Evolutionary conservation across 495 filamentous ascomycete species (phyloP).

Genomic region (Halenospora varia): DNA sequence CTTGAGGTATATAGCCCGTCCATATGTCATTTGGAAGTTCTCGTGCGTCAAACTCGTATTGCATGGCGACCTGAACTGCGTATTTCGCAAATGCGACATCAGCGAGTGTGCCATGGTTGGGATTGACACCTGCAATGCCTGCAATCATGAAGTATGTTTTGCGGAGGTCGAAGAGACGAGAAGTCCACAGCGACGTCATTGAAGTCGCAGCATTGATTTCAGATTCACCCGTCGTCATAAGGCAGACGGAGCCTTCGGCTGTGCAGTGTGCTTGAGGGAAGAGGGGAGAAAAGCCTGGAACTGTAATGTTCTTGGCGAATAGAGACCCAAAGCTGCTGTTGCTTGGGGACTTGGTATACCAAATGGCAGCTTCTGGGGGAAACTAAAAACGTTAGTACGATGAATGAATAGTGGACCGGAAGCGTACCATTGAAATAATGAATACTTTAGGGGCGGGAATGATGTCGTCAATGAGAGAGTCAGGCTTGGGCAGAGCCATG

Average conservation of each 20-base stretch:
- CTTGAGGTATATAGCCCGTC: conserved; percentile 62
- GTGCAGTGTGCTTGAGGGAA: conserved; percentile 64
- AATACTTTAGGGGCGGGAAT: too few species aligned
- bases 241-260: conserved; percentile 34
- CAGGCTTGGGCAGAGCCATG: too few species aligned
- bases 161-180: conserved; percentile 59
- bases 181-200: conserved; percentile 51
- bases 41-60: conserved; percentile 68
- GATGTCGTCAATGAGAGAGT: too few species aligned
- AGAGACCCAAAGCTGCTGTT: conserved; percentile 38
- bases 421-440: too few species aligned
- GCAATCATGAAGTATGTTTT: conserved; percentile 65
- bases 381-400: too few species aligned
- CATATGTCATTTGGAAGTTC: conserved; percentile 60
- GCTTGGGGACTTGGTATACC: too few species aligned
- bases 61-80: conserved; percentile 64
- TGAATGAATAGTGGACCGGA: too few species aligned
- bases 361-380: background rate
- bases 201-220: conserved; percentile 72
- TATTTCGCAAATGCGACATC: conserved; percentile 62
- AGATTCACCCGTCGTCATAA: conserved; percentile 26
- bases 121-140: conserved; percentile 68
- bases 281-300: conserved; percentile 59
- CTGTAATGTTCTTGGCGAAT: conserved; percentile 56
- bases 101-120: conserved; percentile 56